Conservation (phyloP, 176 grass and related monocot species). For the Phoenix roebelenii region DNA sequence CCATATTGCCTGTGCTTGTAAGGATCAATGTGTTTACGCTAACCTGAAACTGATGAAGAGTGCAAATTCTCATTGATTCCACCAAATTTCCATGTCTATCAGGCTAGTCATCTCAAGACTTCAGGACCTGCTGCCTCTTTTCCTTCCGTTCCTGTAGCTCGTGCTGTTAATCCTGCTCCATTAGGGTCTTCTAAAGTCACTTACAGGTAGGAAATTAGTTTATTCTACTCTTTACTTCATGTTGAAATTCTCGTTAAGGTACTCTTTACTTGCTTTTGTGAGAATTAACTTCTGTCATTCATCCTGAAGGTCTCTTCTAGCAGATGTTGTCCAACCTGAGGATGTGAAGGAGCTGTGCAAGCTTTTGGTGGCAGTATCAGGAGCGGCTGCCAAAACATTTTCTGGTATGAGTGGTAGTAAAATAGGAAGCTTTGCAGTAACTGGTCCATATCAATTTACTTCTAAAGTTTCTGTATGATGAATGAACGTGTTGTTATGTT, state of each 20-base stretch:
- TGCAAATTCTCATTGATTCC: too few species aligned
- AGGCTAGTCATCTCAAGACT: conserved; percentile 49
- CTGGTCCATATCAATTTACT: conserved; percentile 5
- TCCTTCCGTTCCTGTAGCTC: conserved; percentile 37
- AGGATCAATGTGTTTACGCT: too few species aligned
- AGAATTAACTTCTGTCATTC: conserved; percentile 1
- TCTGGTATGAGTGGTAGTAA: conserved; percentile 39
- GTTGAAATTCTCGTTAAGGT: conserved; percentile 13
- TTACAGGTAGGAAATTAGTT: conserved; percentile 61
- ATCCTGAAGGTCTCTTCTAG: conserved; percentile 79
- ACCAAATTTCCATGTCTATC: conserved; percentile 8
- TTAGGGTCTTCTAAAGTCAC: conserved; percentile 62
- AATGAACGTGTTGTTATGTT: too few species aligned
- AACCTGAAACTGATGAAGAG: too few species aligned
- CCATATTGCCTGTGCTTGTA: too few species aligned
- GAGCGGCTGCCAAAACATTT: conserved; percentile 52
- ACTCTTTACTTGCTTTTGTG: background rate
- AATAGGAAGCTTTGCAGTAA: conserved; percentile 1
- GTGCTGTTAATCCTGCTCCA: conserved; percentile 32
- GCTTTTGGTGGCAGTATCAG: conserved; percentile 63
- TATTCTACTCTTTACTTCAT: conserved; percentile 1
- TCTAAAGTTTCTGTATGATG: too few species aligned
- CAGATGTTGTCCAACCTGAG: conserved; percentile 68
- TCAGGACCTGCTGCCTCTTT: conserved; percentile 12
- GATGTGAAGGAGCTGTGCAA: conserved; percentile 84